Conservation (phyloP, 208 protist genomes). For the Wallacemonas sp. region DNA sequence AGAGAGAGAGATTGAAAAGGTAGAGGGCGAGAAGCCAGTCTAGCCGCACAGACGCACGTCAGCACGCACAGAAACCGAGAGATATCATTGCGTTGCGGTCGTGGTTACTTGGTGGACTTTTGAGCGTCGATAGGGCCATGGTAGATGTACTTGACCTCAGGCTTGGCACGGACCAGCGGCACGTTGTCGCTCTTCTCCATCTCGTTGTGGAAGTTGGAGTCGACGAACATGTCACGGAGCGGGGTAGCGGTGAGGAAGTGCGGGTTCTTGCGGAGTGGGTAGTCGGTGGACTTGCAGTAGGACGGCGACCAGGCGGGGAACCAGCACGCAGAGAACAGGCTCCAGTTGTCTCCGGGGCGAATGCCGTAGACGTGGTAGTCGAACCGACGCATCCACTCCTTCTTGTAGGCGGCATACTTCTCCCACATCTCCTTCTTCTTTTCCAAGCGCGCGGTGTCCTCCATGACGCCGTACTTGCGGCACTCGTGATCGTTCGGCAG, state of each 20-base stretch:
- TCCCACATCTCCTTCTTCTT: constrained; percentile 79
- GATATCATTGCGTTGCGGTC: too few relatives aligned
- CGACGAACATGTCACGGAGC: constrained; percentile 61
- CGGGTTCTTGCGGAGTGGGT: constrained; percentile 86
- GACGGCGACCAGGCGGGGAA: constrained; percentile 59
- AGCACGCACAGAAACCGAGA: too few relatives aligned
- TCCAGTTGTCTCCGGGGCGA: constrained; percentile 80
- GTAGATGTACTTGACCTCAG: constrained; percentile 84
- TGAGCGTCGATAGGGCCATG: constrained; percentile 46
- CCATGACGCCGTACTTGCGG: constrained; percentile 84
- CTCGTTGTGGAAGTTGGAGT: constrained; percentile 48
- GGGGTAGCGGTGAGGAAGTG: constrained; percentile 86
- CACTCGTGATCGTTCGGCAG: constrained; percentile 89
- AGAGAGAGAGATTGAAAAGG: constrained; percentile 17
- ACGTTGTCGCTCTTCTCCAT: constrained; percentile 53
- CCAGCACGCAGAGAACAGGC: constrained; percentile 83
- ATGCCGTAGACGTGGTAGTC: constrained; percentile 92
- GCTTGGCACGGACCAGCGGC: constrained; percentile 57
- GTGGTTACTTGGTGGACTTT: constrained; percentile 21
- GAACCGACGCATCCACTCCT: constrained; percentile 89
- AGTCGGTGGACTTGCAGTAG: constrained; percentile 76
- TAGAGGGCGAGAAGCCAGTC: background rate
- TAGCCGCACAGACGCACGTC: too few relatives aligned
- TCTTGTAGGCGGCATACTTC: constrained; percentile 89
- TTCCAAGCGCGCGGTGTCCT: constrained; percentile 74